These are phyloP conservation scores for Oryza australiensis DNA, from an alignment of 176 grass and related monocot genomes.

Conservation along the genomic window DNA sequence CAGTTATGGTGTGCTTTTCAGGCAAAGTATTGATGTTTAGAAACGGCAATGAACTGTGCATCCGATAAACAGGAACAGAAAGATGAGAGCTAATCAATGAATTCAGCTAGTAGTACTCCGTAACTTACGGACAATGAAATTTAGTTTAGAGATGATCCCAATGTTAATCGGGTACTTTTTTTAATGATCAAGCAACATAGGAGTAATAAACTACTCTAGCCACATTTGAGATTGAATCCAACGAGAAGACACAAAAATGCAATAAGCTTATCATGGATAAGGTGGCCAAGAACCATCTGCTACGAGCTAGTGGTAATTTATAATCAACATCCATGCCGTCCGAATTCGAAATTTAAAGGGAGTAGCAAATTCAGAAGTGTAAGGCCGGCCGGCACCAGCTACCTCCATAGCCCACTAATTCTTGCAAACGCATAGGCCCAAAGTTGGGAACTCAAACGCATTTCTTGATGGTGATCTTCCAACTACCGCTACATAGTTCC, in stretches of 20 bases:
- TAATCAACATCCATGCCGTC: not conserved
- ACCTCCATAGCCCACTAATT: not conserved
- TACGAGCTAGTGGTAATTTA: not conserved
- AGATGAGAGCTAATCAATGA: not conserved
- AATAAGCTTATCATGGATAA: not conserved
- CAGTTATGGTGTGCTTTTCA: not conserved
- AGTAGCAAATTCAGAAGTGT: not conserved
- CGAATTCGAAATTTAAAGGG: not conserved
- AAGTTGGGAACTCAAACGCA: constrained; percentile 3
- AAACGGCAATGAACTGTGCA: not conserved
- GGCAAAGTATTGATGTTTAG: not conserved
- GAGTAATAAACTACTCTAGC: not conserved
- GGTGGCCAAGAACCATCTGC: not conserved
- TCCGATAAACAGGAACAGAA: not conserved
- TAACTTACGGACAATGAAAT: not conserved
- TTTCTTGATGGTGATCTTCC: constrained; percentile 6
- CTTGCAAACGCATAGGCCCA: constrained; percentile 14
- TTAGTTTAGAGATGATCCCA: not conserved
- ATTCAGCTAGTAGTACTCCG: not conserved
- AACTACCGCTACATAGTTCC: not conserved
- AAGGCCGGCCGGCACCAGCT: not conserved
- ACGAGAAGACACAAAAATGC: not conserved
- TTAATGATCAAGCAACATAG: no score
- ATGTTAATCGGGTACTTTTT: not conserved
- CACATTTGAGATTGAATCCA: not conserved